Base-by-base conservation (phyloP, 768 basidiomycete species). In the Cyclocybe cylindracea region DNA sequence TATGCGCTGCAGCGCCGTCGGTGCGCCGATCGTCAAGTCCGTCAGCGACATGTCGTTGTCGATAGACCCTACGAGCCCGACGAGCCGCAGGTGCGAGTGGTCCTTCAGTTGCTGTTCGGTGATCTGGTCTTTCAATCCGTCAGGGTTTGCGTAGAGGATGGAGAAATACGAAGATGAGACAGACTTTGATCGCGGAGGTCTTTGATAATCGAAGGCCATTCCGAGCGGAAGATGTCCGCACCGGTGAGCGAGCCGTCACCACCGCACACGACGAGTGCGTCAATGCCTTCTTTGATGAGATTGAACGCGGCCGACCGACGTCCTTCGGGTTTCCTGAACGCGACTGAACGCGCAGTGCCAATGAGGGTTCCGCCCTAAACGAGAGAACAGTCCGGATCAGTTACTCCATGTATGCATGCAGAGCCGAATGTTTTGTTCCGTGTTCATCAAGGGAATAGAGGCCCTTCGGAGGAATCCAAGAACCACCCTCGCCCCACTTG, bases 11-110 rank as follows among this genome's bases (percentile, higher is more conserved):
- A 99, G 75, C 14, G 96, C 96, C 2, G 96, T 99, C 1, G 91
- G 86, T 1, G 94, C 96, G 43, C 96, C 97, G 64, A 98, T 98
- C 6, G 97, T 99, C 64, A 97, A 70, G 70, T 98, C 94, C 14
- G 97, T 98, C 82, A 96, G 79, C 11, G 91, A 89, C 95, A 99
- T 98, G 67, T 98, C 97, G 64, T 99, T 99, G 72, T 99, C 97
- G 65, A 99, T 98, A 4, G 94, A 96, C 34, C 97, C 97, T 53
- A 98, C 97, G 38, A 99, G 84, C n/a, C 97, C 97, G 55, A 96
- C 96, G 60, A 99, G 97, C 69, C 84, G 90, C 57, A 99, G 86
- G 62, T 98, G 91, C 18, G 84, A 77, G 61, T 94, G 87, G 10
- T 74, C 72, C n/a, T 77, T 65, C 33, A 79, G 78, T 62, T 97